Conservation (phyloP, 305 asterid genomes). For the Plantago coronopus region DNA sequence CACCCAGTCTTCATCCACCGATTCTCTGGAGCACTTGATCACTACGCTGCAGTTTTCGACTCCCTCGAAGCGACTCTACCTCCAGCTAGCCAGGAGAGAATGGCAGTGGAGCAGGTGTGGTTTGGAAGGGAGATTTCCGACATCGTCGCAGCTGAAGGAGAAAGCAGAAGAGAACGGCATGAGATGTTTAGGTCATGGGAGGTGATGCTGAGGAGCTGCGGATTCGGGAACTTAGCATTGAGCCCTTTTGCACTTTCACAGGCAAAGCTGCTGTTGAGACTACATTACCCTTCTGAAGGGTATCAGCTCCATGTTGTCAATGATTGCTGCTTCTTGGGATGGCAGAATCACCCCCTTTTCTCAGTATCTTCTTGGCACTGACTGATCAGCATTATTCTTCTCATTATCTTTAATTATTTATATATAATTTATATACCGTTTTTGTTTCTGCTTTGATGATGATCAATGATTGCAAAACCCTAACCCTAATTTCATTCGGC, state of each 20-base stretch:
- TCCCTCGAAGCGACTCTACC: conserved; percentile 93
- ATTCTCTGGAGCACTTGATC: conserved; percentile 73
- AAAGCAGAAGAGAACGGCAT: conserved; percentile 57
- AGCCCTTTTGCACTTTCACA: conserved; percentile 83
- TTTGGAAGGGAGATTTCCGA: conserved; percentile 81
- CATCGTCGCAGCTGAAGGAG: conserved; percentile 70
- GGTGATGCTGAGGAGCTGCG: conserved; percentile 53
- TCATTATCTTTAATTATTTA: not conserved
- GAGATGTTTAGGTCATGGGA: conserved; percentile 86
- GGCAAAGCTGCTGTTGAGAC: conserved; percentile 74
- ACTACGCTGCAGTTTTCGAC: conserved; percentile 80
- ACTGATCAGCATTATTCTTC: not conserved
- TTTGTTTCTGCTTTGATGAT: not conserved
- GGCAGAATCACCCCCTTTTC: conserved; percentile 94
- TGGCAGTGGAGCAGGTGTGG: conserved; percentile 77
- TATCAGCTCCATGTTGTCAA: conserved; percentile 63
- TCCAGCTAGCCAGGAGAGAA: conserved; percentile 70
- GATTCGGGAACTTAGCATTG: conserved; percentile 55
- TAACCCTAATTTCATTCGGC: conserved; percentile 32
- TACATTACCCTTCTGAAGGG: conserved; percentile 95
- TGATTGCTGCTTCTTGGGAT: conserved; percentile 79
- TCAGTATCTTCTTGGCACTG: conserved; percentile 93
- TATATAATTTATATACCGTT: not conserved
- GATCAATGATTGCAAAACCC: conserved; percentile 32
- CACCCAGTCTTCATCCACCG: conserved; percentile 67